These are phyloP conservation scores for Wickerhamiella spandovensis DNA, from an alignment of 805 yeast species.

Conservation along the genomic window DNA sequence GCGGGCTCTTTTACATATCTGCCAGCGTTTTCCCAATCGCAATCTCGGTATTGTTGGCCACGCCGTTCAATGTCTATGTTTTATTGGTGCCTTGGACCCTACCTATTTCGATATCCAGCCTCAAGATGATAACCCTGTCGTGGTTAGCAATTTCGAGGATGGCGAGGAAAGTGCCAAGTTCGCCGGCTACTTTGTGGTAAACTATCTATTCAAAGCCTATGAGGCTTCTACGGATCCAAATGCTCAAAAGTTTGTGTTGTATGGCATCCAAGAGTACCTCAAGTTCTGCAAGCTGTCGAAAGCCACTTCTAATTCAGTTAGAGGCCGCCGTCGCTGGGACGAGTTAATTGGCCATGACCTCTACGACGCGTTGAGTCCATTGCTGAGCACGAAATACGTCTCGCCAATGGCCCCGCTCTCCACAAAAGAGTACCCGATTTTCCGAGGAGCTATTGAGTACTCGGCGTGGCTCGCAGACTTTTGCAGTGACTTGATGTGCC, in stretches of 20 bases:
- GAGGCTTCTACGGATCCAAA: conserved; percentile 85
- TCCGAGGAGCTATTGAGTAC: conserved; percentile 28
- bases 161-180: conserved; percentile 51
- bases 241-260: conserved; percentile 70
- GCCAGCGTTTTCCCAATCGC: conserved; percentile 17
- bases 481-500: conserved; percentile 49
- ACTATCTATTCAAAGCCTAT: conserved; percentile 65
- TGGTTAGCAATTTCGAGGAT: conserved; percentile 51
- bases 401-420: background rate
- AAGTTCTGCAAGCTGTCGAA: conserved; percentile 33
- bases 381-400: conserved; percentile 26
- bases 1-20: conserved; percentile 19
- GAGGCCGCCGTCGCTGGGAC: conserved; percentile 36
- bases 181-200: conserved; percentile 49
- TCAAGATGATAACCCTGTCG: conserved; percentile 32
- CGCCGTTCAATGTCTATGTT: conserved; percentile 58
- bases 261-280: conserved; percentile 76
- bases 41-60: conserved; percentile 34
- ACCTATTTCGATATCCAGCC: conserved; percentile 36
- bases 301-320: background rate
- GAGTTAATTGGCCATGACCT: conserved; percentile 47
- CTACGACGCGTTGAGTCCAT: conserved; percentile 60
- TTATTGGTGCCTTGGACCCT: conserved; percentile 65
- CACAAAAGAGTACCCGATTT: conserved; percentile 50
- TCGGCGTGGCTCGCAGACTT: conserved; percentile 61